phyloP scores from a whole-genome alignment of 176 grass and related monocot genomes.

The Tillandsia leiboldiana region DNA sequence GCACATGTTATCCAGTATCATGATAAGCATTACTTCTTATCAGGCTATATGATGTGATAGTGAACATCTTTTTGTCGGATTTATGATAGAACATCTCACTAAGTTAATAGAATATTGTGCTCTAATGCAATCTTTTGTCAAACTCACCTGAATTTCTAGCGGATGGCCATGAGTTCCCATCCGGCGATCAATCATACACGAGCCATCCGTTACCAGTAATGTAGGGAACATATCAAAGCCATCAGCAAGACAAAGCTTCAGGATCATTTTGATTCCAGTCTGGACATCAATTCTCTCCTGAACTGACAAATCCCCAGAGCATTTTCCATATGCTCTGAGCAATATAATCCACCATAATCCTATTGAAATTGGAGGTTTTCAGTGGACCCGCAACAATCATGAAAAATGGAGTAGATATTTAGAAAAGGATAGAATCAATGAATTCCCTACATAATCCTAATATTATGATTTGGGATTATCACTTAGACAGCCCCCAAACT shows the following conservation, averaged over 20 bases:
- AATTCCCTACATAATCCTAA: too few relatives aligned
- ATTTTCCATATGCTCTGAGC: conserved; percentile 81
- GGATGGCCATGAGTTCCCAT: conserved; percentile 93
- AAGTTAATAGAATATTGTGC: not conserved
- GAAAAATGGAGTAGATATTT: too few relatives aligned
- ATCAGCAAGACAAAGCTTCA: conserved; percentile 84
- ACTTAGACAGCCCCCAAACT: too few relatives aligned
- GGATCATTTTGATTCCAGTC: conserved; percentile 89
- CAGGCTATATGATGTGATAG: too few relatives aligned
- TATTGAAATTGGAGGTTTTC: conserved; percentile 15
- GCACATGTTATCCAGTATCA: too few relatives aligned
- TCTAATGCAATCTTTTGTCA: not conserved
- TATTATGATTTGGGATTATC: too few relatives aligned
- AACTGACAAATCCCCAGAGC: conserved; percentile 71
- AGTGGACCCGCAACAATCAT: not conserved
- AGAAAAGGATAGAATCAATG: too few relatives aligned
- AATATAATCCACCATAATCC: conserved; percentile 95
- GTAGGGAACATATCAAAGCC: conserved; percentile 95
- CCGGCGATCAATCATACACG: conserved; percentile 87
- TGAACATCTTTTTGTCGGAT: too few relatives aligned
- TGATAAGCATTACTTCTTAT: too few relatives aligned
- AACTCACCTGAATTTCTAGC: conserved; percentile 68
- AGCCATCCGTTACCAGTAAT: conserved; percentile 80
- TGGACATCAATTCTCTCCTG: conserved; percentile 96
- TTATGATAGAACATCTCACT: too few relatives aligned